A percentile compares a stretch with the other conserved stretches of the same genome.
Evolutionary conservation across 2,329 filamentous ascomycete species (phyloP).

Genomic region (Paecilomyces niveus): DNA sequence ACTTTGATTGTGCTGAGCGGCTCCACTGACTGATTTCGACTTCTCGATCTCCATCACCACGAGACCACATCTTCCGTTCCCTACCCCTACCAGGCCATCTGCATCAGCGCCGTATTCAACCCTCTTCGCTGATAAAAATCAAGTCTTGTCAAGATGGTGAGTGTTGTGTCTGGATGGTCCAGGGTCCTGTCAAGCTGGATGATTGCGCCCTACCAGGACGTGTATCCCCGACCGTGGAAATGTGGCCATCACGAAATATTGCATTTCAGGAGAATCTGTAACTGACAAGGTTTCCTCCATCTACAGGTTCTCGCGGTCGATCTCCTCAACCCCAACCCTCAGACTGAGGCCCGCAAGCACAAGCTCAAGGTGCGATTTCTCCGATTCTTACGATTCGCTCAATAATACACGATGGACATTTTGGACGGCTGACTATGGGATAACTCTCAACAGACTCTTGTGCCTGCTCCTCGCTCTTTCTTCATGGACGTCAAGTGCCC

Average conservation of each 20-base stretch:
- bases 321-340: slow-evolving; percentile 97
- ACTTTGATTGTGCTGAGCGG: slow-evolving; percentile 18
- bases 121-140: slow-evolving; percentile 34
- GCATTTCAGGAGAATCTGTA: slow-evolving; percentile 4
- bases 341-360: slow-evolving; percentile 99
- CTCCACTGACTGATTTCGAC: slow-evolving; percentile 23
- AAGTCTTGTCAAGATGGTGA: slow-evolving; percentile 38
- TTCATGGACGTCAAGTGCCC: slow-evolving; percentile 99
- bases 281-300: slow-evolving; percentile 14
- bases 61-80: slow-evolving; percentile 26
- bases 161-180: slow-evolving; percentile 6
- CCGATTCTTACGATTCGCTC: slow-evolving; percentile 3
- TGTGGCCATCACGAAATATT: slow-evolving; percentile 7
- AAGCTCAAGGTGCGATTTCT: slow-evolving; percentile 87
- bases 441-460: slow-evolving; percentile 60
- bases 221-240: slow-evolving; percentile 1
- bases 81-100: slow-evolving; percentile 32
- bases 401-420: background rate
- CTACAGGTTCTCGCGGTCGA: slow-evolving; percentile 98
- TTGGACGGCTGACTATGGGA: slow-evolving; percentile 1
- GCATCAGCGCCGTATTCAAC: slow-evolving; percentile 33
- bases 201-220: background rate
- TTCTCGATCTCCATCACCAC: slow-evolving; percentile 23
- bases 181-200: background rate
- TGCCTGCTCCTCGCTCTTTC: slow-evolving; percentile 95